These are phyloP conservation scores for Hymenoscyphus linearis DNA, from an alignment of 2,329 filamentous ascomycete genomes.

Conservation along the genomic window DNA sequence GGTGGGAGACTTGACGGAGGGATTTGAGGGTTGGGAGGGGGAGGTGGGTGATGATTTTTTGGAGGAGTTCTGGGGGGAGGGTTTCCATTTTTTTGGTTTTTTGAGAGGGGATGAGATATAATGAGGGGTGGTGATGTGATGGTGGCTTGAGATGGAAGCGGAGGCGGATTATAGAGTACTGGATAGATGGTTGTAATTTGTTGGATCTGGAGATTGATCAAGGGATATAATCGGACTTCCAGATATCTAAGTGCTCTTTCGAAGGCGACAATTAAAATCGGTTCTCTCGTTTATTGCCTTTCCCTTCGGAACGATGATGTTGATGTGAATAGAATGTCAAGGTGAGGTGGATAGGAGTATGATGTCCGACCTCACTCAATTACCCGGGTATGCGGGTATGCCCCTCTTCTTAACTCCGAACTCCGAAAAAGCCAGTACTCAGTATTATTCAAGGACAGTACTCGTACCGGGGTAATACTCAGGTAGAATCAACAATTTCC, in stretches of 20 bases:
- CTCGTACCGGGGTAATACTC: too few species aligned
- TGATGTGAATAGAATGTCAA: too few species aligned
- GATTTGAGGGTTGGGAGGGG: constrained; percentile 16
- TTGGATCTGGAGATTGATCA: too few species aligned
- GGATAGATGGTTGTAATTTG: too few species aligned
- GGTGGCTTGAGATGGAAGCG: too few species aligned
- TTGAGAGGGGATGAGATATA: background rate
- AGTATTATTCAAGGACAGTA: too few species aligned
- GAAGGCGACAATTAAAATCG: background rate
- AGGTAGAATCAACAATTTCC: too few species aligned
- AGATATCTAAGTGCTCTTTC: background rate
- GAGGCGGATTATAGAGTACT: too few species aligned
- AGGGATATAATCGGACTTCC: background rate
- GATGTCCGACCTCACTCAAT: background rate
- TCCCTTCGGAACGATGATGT: background rate
- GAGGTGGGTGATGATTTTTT: constrained; percentile 16
- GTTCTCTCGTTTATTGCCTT: background rate
- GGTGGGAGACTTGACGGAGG: constrained; percentile 20
- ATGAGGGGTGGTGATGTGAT: background rate
- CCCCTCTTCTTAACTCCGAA: background rate
- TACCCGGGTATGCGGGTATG: too few species aligned
- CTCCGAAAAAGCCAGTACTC: background rate
- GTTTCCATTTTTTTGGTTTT: constrained; percentile 16
- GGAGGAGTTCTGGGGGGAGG: constrained; percentile 24
- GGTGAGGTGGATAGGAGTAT: too few species aligned